These are phyloP conservation scores for Boletellus ananas DNA, from an alignment of 768 basidiomycete genomes.

Conservation along the genomic window DNA sequence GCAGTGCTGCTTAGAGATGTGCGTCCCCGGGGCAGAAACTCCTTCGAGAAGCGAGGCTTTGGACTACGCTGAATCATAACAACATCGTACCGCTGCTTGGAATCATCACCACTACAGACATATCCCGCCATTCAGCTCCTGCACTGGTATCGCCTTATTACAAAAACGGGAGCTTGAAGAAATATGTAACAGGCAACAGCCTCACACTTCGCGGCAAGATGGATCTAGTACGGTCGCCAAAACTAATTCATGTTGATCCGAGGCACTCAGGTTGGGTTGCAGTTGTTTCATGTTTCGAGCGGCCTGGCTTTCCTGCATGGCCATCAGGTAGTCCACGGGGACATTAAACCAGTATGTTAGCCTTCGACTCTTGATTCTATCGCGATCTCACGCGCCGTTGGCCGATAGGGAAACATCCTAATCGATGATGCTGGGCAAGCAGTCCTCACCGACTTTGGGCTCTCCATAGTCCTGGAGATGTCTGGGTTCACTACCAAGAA, in stretches of 20 bases:
- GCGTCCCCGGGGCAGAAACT: constrained; percentile 18
- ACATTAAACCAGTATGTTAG: constrained; percentile 36
- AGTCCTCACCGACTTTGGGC: constrained; percentile 38
- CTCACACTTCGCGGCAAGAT: constrained; percentile 14
- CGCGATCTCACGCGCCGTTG: not conserved
- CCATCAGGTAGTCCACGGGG: constrained; percentile 31
- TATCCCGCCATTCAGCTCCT: constrained; percentile 15
- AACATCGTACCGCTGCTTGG: constrained; percentile 28
- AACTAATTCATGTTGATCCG: not conserved
- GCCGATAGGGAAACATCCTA: constrained; percentile 34
- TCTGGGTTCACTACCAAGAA: constrained; percentile 36
- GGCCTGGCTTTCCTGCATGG: constrained; percentile 26
- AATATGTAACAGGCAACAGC: constrained; percentile 6
- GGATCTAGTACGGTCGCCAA: constrained; percentile 17
- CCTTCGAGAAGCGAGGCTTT: constrained; percentile 26
- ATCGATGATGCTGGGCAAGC: constrained; percentile 32
- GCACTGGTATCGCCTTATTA: constrained; percentile 29
- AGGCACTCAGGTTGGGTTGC: not conserved
- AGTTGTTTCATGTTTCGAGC: constrained; percentile 21
- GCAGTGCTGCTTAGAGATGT: not conserved
- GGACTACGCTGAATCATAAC: constrained; percentile 20
- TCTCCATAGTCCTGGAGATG: constrained; percentile 35
- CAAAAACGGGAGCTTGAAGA: constrained; percentile 18
- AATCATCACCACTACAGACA: constrained; percentile 13
- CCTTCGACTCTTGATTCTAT: not conserved